Base-by-base conservation (phyloP, 129 eudicot genomes). In the Saposhnikovia divaricata region DNA sequence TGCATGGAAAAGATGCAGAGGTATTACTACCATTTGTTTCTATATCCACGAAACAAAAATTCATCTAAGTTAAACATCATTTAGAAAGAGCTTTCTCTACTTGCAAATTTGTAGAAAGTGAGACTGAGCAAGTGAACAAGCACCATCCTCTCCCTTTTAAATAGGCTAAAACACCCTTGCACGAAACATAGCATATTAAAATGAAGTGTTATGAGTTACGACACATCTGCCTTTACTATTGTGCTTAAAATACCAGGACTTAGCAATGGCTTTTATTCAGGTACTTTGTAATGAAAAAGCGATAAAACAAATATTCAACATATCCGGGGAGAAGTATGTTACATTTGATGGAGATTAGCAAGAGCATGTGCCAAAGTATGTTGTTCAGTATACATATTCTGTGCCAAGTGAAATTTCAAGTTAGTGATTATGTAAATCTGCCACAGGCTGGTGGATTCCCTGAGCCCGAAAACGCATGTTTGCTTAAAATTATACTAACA, bases 401-500 rank as follows among this genome's bases (percentile, higher is more conserved):
- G 5, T 9, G 69, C 37, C 37, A 23, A n/a, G 5, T 61, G 15
- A 39, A 71, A 8, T 71, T 39, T 1, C 15, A 38, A 40, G 69
- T 81, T 40, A 71, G 9, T 39, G 12, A 44, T 23, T 51, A 39
- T 59, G 31, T n/a, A 74, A 79, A 3, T 48, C 46, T 73, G 77
- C 63, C 28, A 80, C 85, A 95, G 99, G 97, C 99, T 87, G 99
- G 87, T 87, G 99, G 97, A 71, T 95, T 95, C 89, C 99, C 99
- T 7, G 99, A 92, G 84, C 99, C 99, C 18, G 95, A 95, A 85
- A 39, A 90, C 81, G 78, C 91, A 31, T 31, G 34, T 31, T 31
- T 31, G 34, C 34, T 31, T 31, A 31, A 31, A 31, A 31, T 31
- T 31, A 31, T 31, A 31, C 34, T 31, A 31, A 31, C 34, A n/a